Conservation (phyloP, 2,329 filamentous ascomycete species). For the Pestalotiopsis sp. region DNA sequence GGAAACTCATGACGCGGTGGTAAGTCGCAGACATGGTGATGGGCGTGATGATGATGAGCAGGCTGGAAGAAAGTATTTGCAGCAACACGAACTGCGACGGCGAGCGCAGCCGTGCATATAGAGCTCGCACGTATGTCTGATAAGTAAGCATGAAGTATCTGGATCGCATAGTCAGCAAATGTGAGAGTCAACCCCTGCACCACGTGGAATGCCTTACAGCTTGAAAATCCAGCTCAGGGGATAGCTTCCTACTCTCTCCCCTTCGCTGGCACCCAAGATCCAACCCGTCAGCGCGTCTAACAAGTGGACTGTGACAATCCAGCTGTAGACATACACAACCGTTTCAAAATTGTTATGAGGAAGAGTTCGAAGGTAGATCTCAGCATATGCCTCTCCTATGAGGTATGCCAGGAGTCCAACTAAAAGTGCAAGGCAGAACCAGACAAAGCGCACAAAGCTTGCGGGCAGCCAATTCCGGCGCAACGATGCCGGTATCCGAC, state of each 20-base stretch:
- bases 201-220: conserved; percentile 46
- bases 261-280: conserved; percentile 67
- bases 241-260: conserved; percentile 69
- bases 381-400: conserved; percentile 69
- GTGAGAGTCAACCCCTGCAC: background rate
- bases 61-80: conserved; percentile 64
- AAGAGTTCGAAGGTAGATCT: conserved; percentile 68
- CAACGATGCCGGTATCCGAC: conserved; percentile 37
- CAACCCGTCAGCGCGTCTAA: conserved; percentile 67
- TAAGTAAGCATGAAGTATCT: conserved; percentile 71
- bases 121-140: conserved; percentile 70
- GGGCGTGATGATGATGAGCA: conserved; percentile 65
- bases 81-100: conserved; percentile 67
- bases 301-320: conserved; percentile 68
- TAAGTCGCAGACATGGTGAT: conserved; percentile 63
- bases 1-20: conserved; percentile 56
- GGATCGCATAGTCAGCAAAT: conserved; percentile 17
- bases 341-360: conserved; percentile 69
- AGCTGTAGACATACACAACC: conserved; percentile 71
- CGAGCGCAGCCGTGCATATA: conserved; percentile 69
- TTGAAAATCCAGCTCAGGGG: conserved; percentile 74
- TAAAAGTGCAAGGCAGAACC: conserved; percentile 67
- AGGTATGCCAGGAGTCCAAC: conserved; percentile 68
- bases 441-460: conserved; percentile 69
- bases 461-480: conserved; percentile 62